A percentile compares a stretch with the other conserved stretches of the same genome.
Evolutionary conservation across 2,329 filamentous ascomycete species (phyloP).

Genomic region (Arthroderma sp.): DNA sequence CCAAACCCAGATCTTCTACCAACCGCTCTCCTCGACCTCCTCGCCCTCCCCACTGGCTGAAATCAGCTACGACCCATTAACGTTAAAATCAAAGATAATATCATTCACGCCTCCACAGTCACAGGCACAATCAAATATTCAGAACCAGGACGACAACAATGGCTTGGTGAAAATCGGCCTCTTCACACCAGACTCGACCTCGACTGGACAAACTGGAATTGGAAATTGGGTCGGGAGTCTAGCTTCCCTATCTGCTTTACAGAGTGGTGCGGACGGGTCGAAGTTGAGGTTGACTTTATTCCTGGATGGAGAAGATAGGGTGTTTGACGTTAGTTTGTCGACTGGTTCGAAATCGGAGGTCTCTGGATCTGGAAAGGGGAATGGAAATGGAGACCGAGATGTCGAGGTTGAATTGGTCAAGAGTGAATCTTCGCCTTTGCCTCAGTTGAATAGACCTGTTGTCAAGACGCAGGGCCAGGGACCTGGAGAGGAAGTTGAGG

Average conservation of each 20-base stretch:
- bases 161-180: conserved; percentile 43
- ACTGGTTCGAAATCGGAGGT: conserved; percentile 3
- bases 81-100: conserved; percentile 23
- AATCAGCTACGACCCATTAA: conserved; percentile 28
- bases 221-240: conserved; percentile 29
- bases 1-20: conserved; percentile 26
- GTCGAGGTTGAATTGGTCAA: conserved; percentile 24
- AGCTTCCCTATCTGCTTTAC: conserved; percentile 24
- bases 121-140: not conserved
- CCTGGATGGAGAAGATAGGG: conserved; percentile 23
- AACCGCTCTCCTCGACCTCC: conserved; percentile 20
- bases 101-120: conserved; percentile 26
- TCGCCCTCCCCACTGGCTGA: conserved; percentile 26
- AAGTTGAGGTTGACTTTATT: conserved; percentile 24
- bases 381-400: too few relatives aligned
- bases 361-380: not conserved
- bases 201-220: conserved; percentile 15
- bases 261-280: not conserved
- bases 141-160: not conserved
- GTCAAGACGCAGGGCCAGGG: conserved; percentile 18
- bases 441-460: conserved; percentile 28
- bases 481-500: conserved; percentile 23
- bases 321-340: conserved; percentile 29
- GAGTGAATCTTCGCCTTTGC: conserved; percentile 20
- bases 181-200: conserved; percentile 20